Evolutionary conservation across 805 yeast genomes (phyloP).

Genomic region (Pichia sporocuriosa): DNA sequence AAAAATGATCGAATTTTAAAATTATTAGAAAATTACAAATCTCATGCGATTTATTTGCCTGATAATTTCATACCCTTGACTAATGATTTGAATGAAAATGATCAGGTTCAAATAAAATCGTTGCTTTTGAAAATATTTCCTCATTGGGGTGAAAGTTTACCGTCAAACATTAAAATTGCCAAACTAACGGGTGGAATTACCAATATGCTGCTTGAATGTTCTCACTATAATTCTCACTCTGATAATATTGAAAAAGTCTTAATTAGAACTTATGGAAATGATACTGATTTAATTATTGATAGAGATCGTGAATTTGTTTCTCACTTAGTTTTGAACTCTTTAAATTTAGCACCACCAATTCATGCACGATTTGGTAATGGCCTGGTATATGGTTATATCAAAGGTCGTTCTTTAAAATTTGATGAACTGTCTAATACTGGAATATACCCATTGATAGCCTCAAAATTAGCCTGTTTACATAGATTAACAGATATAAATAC

Average conservation of each 20-base stretch:
- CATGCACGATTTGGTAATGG: constrained; percentile 68
- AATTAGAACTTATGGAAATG: constrained; percentile 68
- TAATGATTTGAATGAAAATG: constrained; percentile 25
- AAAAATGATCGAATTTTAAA: constrained; percentile 1
- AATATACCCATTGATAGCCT: constrained; percentile 54
- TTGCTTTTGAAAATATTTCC: constrained; percentile 41
- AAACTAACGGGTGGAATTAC: constrained; percentile 60
- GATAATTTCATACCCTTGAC: constrained; percentile 33
- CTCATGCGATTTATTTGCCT: constrained; percentile 47
- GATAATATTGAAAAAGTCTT: constrained; percentile 35
- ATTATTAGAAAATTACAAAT: constrained; percentile 26
- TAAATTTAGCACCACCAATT: constrained; percentile 60
- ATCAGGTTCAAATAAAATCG: constrained; percentile 29
- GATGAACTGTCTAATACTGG: constrained; percentile 42
- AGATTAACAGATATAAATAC: constrained; percentile 36
- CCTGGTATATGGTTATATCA: constrained; percentile 59
- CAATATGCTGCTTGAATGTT: constrained; percentile 49
- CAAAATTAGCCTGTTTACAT: constrained; percentile 69
- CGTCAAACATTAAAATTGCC: constrained; percentile 33
- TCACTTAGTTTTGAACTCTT: constrained; percentile 53
- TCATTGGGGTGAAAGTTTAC: too few species aligned
- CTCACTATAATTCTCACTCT: constrained; percentile 6
- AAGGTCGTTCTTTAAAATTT: constrained; percentile 55
- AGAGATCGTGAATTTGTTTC: constrained; percentile 69
- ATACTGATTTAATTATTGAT: constrained; percentile 66